Conservation (phyloP, 2,329 filamentous ascomycete genomes). For the Decorospora gaudefroyi region DNA sequence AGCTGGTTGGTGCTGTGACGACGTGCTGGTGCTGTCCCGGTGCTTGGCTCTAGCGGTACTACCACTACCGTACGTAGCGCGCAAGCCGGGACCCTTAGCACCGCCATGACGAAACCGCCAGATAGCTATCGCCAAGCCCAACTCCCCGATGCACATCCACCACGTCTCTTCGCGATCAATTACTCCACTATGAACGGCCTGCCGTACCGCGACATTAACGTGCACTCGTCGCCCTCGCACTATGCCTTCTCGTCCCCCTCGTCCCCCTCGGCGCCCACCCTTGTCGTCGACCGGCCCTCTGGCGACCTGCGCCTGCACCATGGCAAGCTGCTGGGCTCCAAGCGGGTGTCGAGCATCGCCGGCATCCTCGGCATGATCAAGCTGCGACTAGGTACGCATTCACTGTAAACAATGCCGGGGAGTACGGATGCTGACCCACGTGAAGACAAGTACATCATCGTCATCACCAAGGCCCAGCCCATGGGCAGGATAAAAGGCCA, state of each 20-base stretch:
- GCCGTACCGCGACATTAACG: slow-evolving; percentile 95
- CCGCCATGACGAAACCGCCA: slow-evolving; percentile 27
- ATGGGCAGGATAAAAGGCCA: slow-evolving; percentile 92
- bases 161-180: background rate
- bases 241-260: slow-evolving; percentile 98
- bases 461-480: slow-evolving; percentile 91
- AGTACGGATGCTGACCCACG: slow-evolving; percentile 23
- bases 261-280: slow-evolving; percentile 81
- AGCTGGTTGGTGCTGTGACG: slow-evolving; percentile 19
- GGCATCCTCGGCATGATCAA: slow-evolving; percentile 94
- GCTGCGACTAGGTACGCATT: slow-evolving; percentile 75
- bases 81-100: slow-evolving; percentile 15
- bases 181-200: slow-evolving; percentile 56
- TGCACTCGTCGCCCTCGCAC: slow-evolving; percentile 86
- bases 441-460: slow-evolving; percentile 89
- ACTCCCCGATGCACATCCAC: background rate
- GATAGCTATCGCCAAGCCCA: slow-evolving; percentile 3
- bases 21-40: slow-evolving; percentile 18
- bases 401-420: background rate
- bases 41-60: slow-evolving; percentile 11
- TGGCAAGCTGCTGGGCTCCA: slow-evolving; percentile 73
- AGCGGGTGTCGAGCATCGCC: slow-evolving; percentile 90
- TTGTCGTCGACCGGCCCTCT: slow-evolving; percentile 88
- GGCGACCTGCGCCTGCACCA: slow-evolving; percentile 87
- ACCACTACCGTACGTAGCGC: too few relatives aligned